Evolutionary conservation across 352 stramenopile species (phyloP).

Genomic region (Phytopythium oedochilum): DNA sequence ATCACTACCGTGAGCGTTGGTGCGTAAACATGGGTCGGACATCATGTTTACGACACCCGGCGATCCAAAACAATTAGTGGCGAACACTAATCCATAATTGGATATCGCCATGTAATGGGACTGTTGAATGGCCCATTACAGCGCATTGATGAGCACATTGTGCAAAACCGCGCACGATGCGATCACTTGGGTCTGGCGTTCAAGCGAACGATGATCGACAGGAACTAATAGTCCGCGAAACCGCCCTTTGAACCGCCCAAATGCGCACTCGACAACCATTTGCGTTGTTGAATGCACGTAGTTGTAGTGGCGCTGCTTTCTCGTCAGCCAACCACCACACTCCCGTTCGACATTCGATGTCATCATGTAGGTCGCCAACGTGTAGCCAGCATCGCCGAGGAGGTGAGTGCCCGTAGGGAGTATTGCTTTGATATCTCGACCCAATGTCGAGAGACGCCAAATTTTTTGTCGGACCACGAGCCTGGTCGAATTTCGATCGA

Average conservation of each 20-base stretch:
- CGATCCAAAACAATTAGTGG: too few relatives aligned
- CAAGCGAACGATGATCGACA: neutral
- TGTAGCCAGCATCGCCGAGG: neutral
- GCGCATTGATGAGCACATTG: too few relatives aligned
- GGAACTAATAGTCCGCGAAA: neutral
- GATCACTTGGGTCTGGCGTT: neutral
- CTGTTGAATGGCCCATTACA: too few relatives aligned
- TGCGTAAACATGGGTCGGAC: too few relatives aligned
- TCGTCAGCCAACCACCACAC: neutral
- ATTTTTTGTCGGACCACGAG: neutral
- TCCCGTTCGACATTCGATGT: neutral
- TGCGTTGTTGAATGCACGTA: neutral
- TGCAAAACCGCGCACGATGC: neutral
- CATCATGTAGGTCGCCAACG: neutral
- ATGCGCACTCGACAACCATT: neutral
- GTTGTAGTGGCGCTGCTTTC: neutral
- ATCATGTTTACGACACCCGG: too few relatives aligned
- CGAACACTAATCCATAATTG: too few relatives aligned
- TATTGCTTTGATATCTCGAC: neutral
- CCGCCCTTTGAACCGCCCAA: neutral
- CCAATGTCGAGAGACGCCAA: neutral
- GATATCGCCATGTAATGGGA: too few relatives aligned
- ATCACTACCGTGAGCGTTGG: too few relatives aligned
- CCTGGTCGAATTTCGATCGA: neutral
- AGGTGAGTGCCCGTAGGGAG: neutral